Base-by-base conservation (phyloP, 1,284 basidiomycete genomes). In the Trametes pubescens region DNA sequence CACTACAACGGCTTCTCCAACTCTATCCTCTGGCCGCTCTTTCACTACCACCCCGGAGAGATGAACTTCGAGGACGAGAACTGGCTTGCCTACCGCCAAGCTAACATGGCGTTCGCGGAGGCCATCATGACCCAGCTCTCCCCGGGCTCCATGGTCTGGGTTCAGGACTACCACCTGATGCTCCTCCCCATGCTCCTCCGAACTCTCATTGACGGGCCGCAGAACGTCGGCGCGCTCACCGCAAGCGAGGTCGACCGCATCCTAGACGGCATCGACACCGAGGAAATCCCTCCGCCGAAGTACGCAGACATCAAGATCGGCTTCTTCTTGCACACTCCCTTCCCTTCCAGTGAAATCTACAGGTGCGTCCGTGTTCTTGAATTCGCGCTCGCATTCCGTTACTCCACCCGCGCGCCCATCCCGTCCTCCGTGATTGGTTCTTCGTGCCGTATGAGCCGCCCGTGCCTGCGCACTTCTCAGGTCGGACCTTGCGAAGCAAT, bases 1-100 rank as follows among this genome's bases (percentile, higher is more conserved):
- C 97, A 99, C 79, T 99, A 99, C 84, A 99, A 99, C 74, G 94
- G 94, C 67, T 99, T 99, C 84, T 96, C 95, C 70, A 99, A 99
- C 83, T 98, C 95, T 55, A 99, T 99, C 79, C 88, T 99, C 44
- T 99, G 97, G 97, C 97, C 97, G 0, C 84, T 99, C 52, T 99
- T 99, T 85, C 97, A 99, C 78, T 99, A 99, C 79, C 96, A 98
- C 77, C 95, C 95, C 16, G 95, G 96, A 69, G 96, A 98, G 80
- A 99, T 99, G 96, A 98, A 96, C 80, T 99, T 99, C 76, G 97
- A 99, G 80, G 95, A 98, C 80, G 93, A 93, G 74, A 94, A 99
- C 78, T 99, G 97, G 97, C 87, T 92, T 54, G 97, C 96, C 0
- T 99, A 99, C 79, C 90, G 97, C 38, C 95, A 98, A 77, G 98